phyloP scores from a whole-genome alignment of 2,329 filamentous ascomycete species.

The Pseudopithomyces maydicus region DNA sequence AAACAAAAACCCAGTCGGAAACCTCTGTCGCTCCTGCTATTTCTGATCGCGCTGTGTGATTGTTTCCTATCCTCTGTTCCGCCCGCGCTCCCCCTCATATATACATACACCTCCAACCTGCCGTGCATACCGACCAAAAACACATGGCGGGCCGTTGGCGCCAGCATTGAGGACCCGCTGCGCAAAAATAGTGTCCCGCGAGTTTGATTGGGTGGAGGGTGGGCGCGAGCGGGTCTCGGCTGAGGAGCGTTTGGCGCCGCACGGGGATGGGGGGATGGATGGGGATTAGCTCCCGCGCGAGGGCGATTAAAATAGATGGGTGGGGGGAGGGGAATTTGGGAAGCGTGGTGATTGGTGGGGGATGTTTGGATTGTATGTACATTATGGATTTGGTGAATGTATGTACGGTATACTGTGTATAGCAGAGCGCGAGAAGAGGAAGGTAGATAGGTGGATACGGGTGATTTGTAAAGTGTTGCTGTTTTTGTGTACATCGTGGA shows the following conservation, averaged over 20 bases:
- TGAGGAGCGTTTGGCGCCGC: neutral
- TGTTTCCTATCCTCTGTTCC: neutral
- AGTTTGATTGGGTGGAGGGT: neutral
- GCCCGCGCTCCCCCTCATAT: neutral
- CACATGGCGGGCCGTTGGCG: constrained; percentile 1
- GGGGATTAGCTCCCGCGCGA: neutral
- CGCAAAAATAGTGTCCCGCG: constrained; percentile 2
- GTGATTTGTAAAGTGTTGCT: too few relatives aligned
- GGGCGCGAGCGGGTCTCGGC: neutral
- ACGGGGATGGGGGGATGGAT: neutral
- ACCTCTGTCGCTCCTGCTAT: neutral
- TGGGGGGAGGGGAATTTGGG: neutral
- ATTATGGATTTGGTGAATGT: neutral
- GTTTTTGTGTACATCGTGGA: too few relatives aligned
- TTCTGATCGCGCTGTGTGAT: neutral
- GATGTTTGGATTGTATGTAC: neutral
- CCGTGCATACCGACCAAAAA: neutral
- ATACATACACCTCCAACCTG: neutral
- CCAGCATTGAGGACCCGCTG: neutral
- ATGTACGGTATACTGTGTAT: neutral
- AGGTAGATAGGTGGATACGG: too few relatives aligned
- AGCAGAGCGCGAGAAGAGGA: neutral
- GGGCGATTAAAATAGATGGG: constrained; percentile 6
- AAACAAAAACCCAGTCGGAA: constrained; percentile 9
- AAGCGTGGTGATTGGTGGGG: neutral